These are phyloP conservation scores for Umbelopsis sp. DNA, from an alignment of 371 early-diverging fungal genomes.

Conservation along the genomic window DNA sequence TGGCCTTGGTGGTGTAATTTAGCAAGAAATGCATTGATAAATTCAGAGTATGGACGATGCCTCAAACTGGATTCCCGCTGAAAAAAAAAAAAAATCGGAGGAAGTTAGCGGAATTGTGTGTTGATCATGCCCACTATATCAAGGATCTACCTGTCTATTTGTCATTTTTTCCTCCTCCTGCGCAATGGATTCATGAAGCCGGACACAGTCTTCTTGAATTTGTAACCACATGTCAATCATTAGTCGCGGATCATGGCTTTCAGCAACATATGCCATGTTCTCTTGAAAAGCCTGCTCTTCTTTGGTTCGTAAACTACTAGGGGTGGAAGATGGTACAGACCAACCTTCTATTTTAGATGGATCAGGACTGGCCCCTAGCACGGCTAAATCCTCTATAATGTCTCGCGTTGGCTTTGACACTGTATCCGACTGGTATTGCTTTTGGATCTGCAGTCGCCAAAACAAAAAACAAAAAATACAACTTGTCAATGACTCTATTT, in stretches of 20 bases:
- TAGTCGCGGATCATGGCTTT: conserved; percentile 22
- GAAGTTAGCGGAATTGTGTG: background rate
- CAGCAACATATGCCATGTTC: conserved; percentile 18
- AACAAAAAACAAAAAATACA: conserved; percentile 9
- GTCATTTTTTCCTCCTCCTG: conserved; percentile 31
- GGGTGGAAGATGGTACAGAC: conserved; percentile 1
- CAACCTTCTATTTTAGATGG: background rate
- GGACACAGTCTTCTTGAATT: conserved; percentile 29
- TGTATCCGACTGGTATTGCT: conserved; percentile 1
- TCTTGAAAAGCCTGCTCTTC: conserved; percentile 28
- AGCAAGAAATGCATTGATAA: conserved; percentile 29
- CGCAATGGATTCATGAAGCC: conserved; percentile 22
- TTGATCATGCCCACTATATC: background rate
- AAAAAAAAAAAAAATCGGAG: background rate
- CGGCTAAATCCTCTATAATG: conserved; percentile 11
- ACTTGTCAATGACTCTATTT: conserved; percentile 20
- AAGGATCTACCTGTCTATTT: conserved; percentile 29
- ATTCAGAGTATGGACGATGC: conserved; percentile 33
- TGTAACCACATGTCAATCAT: conserved; percentile 33
- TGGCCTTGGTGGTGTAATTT: conserved; percentile 26
- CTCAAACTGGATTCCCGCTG: conserved; percentile 29
- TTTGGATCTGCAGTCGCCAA: background rate
- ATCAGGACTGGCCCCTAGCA: conserved; percentile 9
- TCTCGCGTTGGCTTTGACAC: background rate
- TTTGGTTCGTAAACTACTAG: conserved; percentile 19